phyloP scores from a whole-genome alignment of 2,329 filamentous ascomycete genomes.

The Clarireedia hainanense region DNA sequence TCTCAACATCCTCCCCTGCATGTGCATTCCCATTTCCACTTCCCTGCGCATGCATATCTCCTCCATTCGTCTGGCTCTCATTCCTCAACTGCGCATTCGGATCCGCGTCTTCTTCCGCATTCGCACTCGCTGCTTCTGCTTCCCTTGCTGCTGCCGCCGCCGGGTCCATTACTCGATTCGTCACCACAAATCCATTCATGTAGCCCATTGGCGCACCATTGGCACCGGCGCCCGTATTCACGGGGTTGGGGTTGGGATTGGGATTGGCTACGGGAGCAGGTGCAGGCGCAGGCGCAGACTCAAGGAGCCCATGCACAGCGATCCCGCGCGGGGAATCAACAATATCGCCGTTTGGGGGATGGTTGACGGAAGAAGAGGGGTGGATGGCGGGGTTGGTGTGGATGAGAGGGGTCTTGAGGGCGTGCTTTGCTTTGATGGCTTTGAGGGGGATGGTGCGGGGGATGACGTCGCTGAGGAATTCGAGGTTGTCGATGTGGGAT shows the following conservation, averaged over 20 bases:
- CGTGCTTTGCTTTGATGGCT: conserved; percentile 62
- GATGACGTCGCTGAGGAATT: conserved; percentile 87
- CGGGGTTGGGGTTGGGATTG: background rate
- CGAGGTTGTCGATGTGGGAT: conserved; percentile 81
- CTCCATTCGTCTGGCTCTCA: conserved; percentile 16
- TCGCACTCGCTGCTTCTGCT: conserved; percentile 11
- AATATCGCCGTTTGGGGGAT: background rate
- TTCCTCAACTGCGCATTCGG: conserved; percentile 28
- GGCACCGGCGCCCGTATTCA: conserved; percentile 4
- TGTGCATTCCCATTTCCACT: background rate
- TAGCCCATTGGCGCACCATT: conserved; percentile 30
- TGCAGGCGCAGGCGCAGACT: background rate
- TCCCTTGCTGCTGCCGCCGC: conserved; percentile 34
- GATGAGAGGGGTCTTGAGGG: background rate
- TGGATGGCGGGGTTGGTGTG: background rate
- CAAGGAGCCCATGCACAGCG: conserved; percentile 1
- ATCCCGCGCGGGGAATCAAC: background rate
- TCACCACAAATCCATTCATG: background rate
- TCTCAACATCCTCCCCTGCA: conserved; percentile 23
- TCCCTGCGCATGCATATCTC: background rate
- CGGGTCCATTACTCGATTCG: background rate
- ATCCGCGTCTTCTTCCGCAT: conserved; percentile 20
- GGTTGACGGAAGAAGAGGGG: background rate
- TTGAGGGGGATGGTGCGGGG: conserved; percentile 79
- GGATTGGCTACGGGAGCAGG: background rate